A percentile compares a stretch with the other conserved stretches of the same genome.
Evolutionary conservation across 371 early-diverging fungal species (phyloP).

Genomic region (Rhizomucor pusillus): DNA sequence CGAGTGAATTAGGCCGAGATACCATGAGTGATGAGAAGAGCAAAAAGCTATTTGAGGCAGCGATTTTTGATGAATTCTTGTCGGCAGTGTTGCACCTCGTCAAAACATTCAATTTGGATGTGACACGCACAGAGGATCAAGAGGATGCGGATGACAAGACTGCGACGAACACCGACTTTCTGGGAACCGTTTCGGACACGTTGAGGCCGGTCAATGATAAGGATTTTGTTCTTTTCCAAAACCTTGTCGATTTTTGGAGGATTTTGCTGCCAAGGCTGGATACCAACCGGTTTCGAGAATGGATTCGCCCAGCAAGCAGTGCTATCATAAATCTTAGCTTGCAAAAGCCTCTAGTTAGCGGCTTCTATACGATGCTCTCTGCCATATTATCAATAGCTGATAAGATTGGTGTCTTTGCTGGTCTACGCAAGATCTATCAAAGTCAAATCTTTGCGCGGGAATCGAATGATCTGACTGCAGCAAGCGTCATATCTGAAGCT

Average conservation of each 20-base stretch:
- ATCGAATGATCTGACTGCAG: neutral
- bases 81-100: conserved; percentile 20
- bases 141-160: conserved; percentile 5
- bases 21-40: neutral
- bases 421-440: conserved; percentile 11
- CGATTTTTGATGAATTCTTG: conserved; percentile 37
- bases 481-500: neutral
- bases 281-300: conserved; percentile 45
- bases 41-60: conserved; percentile 6
- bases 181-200: neutral
- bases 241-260: conserved; percentile 68
- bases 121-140: conserved; percentile 14
- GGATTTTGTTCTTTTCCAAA: conserved; percentile 70
- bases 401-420: conserved; percentile 34
- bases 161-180: neutral
- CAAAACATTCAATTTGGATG: conserved; percentile 31
- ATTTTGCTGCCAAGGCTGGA: conserved; percentile 49
- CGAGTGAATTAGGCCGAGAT: too few species aligned
- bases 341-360: conserved; percentile 65
- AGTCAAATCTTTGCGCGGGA: neutral
- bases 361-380: conserved; percentile 70
- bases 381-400: conserved; percentile 48
- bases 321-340: conserved; percentile 53
- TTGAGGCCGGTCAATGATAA: conserved; percentile 58
- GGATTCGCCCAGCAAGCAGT: conserved; percentile 59